Conservation (phyloP, 495 filamentous ascomycete genomes). For the Chaetomium fimeti region DNA sequence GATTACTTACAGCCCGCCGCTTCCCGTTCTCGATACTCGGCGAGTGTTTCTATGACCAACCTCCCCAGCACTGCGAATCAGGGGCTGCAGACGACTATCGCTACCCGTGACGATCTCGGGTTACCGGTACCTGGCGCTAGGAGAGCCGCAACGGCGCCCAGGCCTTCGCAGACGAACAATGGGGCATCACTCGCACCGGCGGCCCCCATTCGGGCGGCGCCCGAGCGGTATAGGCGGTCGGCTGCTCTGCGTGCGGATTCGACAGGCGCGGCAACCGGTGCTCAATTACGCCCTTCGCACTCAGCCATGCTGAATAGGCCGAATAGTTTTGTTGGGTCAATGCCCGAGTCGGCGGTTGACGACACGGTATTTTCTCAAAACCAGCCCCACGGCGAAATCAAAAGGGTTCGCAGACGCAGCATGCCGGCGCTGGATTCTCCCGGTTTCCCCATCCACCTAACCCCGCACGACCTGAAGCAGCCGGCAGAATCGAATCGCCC, state of each 20-base stretch:
- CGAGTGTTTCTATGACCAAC: slow-evolving; percentile 57
- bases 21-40: slow-evolving; percentile 56
- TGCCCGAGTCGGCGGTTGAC: slow-evolving; percentile 46
- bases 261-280: slow-evolving; percentile 11
- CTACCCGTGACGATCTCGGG: slow-evolving; percentile 38
- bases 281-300: slow-evolving; percentile 11
- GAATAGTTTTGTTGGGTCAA: slow-evolving; percentile 46
- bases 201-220: slow-evolving; percentile 44
- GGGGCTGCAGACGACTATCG: slow-evolving; percentile 18
- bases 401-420: slow-evolving; percentile 78
- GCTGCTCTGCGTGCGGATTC: slow-evolving; percentile 46
- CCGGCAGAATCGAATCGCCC: slow-evolving; percentile 42
- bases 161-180: slow-evolving; percentile 33
- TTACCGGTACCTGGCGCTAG: slow-evolving; percentile 30
- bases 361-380: slow-evolving; percentile 53
- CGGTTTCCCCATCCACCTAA: slow-evolving; percentile 47
- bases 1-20: slow-evolving; percentile 45
- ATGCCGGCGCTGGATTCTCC: slow-evolving; percentile 74
- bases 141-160: slow-evolving; percentile 30
- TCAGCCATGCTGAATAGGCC: slow-evolving; percentile 42
- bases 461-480: slow-evolving; percentile 42
- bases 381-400: slow-evolving; percentile 59
- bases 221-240: slow-evolving; percentile 56
- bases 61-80: slow-evolving; percentile 34
- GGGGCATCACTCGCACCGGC: slow-evolving; percentile 38